These are phyloP conservation scores for Syncephalastrum sp. DNA, from an alignment of 371 early-diverging fungal genomes.

Conservation along the genomic window DNA sequence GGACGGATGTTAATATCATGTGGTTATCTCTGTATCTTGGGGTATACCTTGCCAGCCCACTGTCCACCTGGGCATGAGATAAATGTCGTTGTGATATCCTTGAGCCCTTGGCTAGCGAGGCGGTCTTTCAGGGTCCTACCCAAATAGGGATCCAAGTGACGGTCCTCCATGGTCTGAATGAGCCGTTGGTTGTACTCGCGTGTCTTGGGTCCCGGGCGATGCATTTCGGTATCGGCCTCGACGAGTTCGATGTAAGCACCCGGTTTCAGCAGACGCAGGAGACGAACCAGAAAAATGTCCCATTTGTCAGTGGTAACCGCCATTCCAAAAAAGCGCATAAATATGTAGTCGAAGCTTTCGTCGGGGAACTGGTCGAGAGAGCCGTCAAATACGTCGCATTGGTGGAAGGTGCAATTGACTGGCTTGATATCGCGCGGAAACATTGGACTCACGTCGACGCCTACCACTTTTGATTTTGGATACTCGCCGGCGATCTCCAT, in stretches of 20 bases:
- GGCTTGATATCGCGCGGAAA: slow-evolving; percentile 46
- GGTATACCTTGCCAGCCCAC: slow-evolving; percentile 50
- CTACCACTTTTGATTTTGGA: slow-evolving; percentile 52
- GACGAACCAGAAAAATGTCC: slow-evolving; percentile 26
- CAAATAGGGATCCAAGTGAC: slow-evolving; percentile 33
- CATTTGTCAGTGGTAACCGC: slow-evolving; percentile 33
- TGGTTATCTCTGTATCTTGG: neutral
- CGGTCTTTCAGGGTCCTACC: slow-evolving; percentile 27
- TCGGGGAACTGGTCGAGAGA: slow-evolving; percentile 38
- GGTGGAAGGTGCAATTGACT: slow-evolving; percentile 41
- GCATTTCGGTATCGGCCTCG: slow-evolving; percentile 37
- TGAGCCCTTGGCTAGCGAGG: slow-evolving; percentile 20
- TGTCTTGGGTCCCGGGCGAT: slow-evolving; percentile 43
- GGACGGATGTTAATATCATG: too few species aligned
- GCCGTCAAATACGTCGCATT: slow-evolving; percentile 29
- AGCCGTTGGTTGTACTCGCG: slow-evolving; percentile 28
- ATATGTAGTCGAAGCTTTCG: slow-evolving; percentile 45
- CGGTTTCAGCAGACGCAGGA: slow-evolving; percentile 44
- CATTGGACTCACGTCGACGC: slow-evolving; percentile 42
- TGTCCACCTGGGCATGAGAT: slow-evolving; percentile 54
- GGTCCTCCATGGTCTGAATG: slow-evolving; percentile 22
- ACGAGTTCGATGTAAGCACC: slow-evolving; percentile 47
- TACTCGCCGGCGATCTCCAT: slow-evolving; percentile 62
- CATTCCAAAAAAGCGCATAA: slow-evolving; percentile 42
- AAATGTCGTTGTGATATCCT: slow-evolving; percentile 26